phyloP scores from a whole-genome alignment of 1,284 basidiomycete species.

The Macrocystidia cucumis region DNA sequence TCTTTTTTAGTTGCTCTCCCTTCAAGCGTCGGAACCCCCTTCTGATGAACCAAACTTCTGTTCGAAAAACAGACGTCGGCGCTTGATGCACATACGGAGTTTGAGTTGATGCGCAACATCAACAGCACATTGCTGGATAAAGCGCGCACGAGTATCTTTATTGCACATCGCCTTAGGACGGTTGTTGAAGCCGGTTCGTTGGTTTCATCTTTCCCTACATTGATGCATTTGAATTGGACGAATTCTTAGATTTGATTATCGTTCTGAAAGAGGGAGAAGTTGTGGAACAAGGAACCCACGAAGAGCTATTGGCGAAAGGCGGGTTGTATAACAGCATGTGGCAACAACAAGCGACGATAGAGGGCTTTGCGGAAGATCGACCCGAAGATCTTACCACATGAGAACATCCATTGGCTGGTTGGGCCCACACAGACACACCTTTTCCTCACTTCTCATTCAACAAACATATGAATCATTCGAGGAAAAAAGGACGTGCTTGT shows the following conservation, averaged over 20 bases:
- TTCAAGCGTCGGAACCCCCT: no score
- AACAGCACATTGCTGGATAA: slow-evolving; percentile 73
- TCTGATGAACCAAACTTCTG: no score
- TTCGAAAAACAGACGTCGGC: slow-evolving; percentile 89
- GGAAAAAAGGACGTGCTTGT: no score
- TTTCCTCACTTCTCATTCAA: no score
- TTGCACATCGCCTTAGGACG: slow-evolving; percentile 88
- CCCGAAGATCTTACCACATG: neutral
- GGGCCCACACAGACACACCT: no score
- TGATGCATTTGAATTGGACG: neutral
- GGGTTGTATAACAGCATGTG: slow-evolving; percentile 86
- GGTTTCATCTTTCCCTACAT: slow-evolving; percentile 8
- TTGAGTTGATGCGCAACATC: slow-evolving; percentile 93
- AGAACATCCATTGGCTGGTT: no score
- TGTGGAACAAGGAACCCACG: slow-evolving; percentile 89
- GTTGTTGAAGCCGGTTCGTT: slow-evolving; percentile 80
- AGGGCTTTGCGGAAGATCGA: slow-evolving; percentile 12
- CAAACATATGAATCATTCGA: no score
- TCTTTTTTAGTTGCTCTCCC: slow-evolving; percentile 1
- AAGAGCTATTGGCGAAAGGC: slow-evolving; percentile 63
- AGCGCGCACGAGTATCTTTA: slow-evolving; percentile 89
- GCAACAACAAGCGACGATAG: slow-evolving; percentile 61
- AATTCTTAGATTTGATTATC: slow-evolving; percentile 71
- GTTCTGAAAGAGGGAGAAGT: slow-evolving; percentile 83
- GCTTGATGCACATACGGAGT: slow-evolving; percentile 90